Conservation (phyloP, 2,329 filamentous ascomycete species). For the Trichoderma sp. region DNA sequence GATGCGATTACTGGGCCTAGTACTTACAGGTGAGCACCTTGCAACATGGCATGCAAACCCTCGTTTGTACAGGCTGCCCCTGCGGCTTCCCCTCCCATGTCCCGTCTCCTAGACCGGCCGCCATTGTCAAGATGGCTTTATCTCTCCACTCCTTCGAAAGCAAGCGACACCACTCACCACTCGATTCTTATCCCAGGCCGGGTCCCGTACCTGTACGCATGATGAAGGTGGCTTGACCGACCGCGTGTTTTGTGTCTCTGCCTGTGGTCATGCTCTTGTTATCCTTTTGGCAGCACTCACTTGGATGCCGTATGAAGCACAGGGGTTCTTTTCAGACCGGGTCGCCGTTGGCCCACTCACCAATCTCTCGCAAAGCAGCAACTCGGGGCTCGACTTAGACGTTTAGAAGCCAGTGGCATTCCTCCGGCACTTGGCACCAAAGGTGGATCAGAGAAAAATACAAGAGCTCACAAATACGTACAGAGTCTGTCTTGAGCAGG, state of each 20-base stretch:
- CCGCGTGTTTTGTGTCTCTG: neutral
- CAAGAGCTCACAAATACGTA: neutral
- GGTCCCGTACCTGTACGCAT: slow-evolving; percentile 3
- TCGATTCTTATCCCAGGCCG: neutral
- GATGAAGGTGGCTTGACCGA: neutral
- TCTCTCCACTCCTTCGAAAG: slow-evolving; percentile 5
- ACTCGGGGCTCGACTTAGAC: neutral
- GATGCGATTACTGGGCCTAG: slow-evolving; percentile 2
- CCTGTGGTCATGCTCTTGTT: neutral
- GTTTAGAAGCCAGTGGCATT: neutral
- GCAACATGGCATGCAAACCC: neutral
- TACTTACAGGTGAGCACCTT: neutral
- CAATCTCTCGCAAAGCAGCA: neutral
- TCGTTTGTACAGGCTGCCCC: neutral
- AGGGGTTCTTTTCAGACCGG: neutral
- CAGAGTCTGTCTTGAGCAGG: neutral
- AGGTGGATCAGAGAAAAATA: neutral
- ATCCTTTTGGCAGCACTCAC: neutral
- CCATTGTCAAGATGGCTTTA: slow-evolving; percentile 14
- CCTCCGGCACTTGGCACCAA: slow-evolving; percentile 12
- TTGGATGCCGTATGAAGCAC: neutral
- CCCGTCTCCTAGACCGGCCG: slow-evolving; percentile 1
- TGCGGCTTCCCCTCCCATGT: slow-evolving; percentile 11
- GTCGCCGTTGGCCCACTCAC: neutral
- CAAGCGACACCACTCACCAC: slow-evolving; percentile 5